Evolutionary conservation across 1,139 yeast species (phyloP).

Genomic region (Meyerozyma smithsonii): DNA sequence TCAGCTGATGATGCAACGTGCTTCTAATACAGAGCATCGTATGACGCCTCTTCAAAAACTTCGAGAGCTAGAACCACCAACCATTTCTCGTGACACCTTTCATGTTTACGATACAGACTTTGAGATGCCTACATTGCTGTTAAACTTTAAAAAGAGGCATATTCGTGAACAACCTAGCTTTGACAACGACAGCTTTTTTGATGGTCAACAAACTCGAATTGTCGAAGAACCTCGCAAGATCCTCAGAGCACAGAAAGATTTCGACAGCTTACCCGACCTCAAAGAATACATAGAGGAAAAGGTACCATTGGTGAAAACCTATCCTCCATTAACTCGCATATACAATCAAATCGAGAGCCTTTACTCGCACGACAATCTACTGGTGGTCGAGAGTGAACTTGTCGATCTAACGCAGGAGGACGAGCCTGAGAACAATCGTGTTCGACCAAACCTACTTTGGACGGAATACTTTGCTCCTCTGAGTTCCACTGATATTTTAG

Average conservation of each 20-base stretch:
- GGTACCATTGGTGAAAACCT: neutral
- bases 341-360: neutral
- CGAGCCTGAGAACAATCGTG: neutral
- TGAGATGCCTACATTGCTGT: neutral
- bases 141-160: neutral
- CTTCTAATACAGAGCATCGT: slow-evolving; percentile 16
- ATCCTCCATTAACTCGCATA: neutral
- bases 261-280: neutral
- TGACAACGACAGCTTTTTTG: neutral
- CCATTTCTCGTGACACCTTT: slow-evolving; percentile 14
- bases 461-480: neutral
- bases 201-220: neutral
- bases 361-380: neutral
- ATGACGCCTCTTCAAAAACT: slow-evolving; percentile 20
- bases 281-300: neutral
- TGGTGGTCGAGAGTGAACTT: neutral
- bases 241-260: neutral
- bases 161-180: neutral
- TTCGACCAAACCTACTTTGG: neutral
- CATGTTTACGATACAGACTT: slow-evolving; percentile 13
- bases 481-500: neutral
- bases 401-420: slow-evolving; percentile 5
- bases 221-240: neutral
- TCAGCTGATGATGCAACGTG: slow-evolving; percentile 23
- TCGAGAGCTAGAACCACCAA: slow-evolving; percentile 20